Base-by-base conservation (phyloP, 805 yeast species). In the Hanseniaspora guilliermondii region DNA sequence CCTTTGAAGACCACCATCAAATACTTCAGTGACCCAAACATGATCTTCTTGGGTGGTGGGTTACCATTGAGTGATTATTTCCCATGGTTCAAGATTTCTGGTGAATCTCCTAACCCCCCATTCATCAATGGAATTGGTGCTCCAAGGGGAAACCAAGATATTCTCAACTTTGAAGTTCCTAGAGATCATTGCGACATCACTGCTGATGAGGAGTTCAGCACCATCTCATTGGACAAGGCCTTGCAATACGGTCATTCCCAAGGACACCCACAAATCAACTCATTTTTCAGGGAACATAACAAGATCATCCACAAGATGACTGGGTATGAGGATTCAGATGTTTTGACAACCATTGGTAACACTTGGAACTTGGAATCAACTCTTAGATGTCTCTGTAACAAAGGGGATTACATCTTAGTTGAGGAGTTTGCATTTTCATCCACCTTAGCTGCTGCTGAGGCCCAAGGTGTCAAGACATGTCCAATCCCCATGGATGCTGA, bases 41-140 rank as follows among this genome's bases (percentile, higher is more conserved):
- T 93, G 64, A 81, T 87, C 55, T 89, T 88, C 65, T 77, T 91
- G 55, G 97, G 97, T 54, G 98, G 97, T 62, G 98, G 98, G 7
- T 77, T 91, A 61, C 98, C 98, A 14, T 72, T 87, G 66, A 73
- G 96, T 25, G 91, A 85, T 59, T 85, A 86, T 70, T 91, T 91
- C 77, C 97, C 98, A 44, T 87, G 91, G 77, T 87, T 88, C 62
- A 78, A 80, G 60, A 67, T 91, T 56, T 66, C 75, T 22, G 83
- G 84, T 14, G 79, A 78, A 55, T 73, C 87, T 6, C 95, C 96
- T 55, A 74, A 80, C 12, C 84, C 93, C 22, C 94, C 95, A 1
- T 91, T 88, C 66, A 63, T 73, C 14, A 74, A 79, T 30, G 96
- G 96, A 54, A 84, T 87, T 58, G 86, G 82, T 35, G 81, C 83